Conservation (phyloP, 2,329 filamentous ascomycete genomes). For the Fusarium sp. region DNA sequence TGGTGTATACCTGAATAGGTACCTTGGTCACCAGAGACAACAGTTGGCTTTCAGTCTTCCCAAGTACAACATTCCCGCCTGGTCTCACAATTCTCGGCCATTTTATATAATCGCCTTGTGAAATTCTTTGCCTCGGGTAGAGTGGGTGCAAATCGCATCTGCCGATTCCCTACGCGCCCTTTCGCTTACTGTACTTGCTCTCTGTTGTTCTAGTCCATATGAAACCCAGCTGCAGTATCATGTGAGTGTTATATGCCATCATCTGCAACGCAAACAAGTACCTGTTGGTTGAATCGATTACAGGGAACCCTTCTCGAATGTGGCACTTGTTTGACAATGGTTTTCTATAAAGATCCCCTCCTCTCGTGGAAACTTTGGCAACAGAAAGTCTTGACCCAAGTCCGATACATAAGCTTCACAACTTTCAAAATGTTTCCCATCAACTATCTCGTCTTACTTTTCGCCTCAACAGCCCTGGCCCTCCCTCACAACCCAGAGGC, state of each 20-base stretch:
- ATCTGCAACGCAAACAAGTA: constrained; percentile 19
- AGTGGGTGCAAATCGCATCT: constrained; percentile 14
- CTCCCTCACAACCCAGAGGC: constrained; percentile 3
- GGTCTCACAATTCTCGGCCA: constrained; percentile 5
- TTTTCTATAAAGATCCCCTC: constrained; percentile 1
- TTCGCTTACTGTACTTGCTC: constrained; percentile 6
- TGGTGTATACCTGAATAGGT: not conserved
- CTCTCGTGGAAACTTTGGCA: not conserved
- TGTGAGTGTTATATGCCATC: not conserved
- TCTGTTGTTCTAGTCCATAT: constrained; percentile 2
- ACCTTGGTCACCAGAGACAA: not conserved
- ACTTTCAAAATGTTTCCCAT: constrained; percentile 9
- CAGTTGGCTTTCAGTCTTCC: not conserved
- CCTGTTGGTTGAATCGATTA: not conserved
- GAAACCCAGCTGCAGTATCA: not conserved
- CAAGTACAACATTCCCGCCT: not conserved
- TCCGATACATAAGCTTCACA: not conserved
- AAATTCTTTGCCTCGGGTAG: constrained; percentile 12
- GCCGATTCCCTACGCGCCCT: constrained; percentile 1
- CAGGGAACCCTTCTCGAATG: constrained; percentile 3
- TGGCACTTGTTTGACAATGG: not conserved
- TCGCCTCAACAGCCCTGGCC: constrained; percentile 6
- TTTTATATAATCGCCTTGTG: constrained; percentile 4
- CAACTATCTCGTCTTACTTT: constrained; percentile 7
- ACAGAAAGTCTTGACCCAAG: not conserved